These are phyloP conservation scores for Didymella keratinophila DNA, from an alignment of 2,329 filamentous ascomycete species.

Conservation along the genomic window DNA sequence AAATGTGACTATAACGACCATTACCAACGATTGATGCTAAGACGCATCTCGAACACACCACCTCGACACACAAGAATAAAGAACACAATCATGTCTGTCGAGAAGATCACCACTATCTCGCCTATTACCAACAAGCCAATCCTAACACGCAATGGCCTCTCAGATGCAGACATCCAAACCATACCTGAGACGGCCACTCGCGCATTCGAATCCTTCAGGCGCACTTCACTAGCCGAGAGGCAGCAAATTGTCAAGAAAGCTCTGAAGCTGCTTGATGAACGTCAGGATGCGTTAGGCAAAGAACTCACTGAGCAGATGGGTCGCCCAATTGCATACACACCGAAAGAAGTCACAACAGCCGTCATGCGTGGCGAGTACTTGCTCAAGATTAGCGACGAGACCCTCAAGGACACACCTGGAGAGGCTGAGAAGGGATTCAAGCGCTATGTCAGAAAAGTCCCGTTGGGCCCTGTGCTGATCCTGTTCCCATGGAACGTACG, in stretches of 20 bases:
- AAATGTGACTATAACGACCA: conserved; percentile 1
- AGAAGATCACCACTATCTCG: conserved; percentile 80
- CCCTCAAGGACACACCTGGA: conserved; percentile 79
- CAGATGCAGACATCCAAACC: conserved; percentile 71
- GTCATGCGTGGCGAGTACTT: conserved; percentile 86
- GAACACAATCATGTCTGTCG: conserved; percentile 57
- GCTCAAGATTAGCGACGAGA: conserved; percentile 80
- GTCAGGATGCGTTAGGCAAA: conserved; percentile 79
- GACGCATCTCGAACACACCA: conserved; percentile 28
- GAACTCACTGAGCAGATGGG: conserved; percentile 97
- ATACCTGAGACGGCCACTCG: conserved; percentile 76
- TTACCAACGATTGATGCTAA: conserved; percentile 7
- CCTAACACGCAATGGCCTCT: conserved; percentile 78
- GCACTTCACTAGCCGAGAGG: conserved; percentile 76
- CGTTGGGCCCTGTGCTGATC: conserved; percentile 85
- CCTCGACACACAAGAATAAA: conserved; percentile 16
- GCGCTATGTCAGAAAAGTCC: conserved; percentile 86
- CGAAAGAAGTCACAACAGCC: conserved; percentile 83
- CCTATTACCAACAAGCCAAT: conserved; percentile 87
- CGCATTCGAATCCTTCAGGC: conserved; percentile 79
- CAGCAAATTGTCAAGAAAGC: conserved; percentile 84
- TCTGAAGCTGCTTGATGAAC: conserved; percentile 71
- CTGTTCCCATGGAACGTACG: conserved; percentile 97
- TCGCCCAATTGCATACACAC: conserved; percentile 85
- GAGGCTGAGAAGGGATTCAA: conserved; percentile 88